These are phyloP conservation scores for Myrica gale DNA, from an alignment of 306 rosid species.

Conservation along the genomic window DNA sequence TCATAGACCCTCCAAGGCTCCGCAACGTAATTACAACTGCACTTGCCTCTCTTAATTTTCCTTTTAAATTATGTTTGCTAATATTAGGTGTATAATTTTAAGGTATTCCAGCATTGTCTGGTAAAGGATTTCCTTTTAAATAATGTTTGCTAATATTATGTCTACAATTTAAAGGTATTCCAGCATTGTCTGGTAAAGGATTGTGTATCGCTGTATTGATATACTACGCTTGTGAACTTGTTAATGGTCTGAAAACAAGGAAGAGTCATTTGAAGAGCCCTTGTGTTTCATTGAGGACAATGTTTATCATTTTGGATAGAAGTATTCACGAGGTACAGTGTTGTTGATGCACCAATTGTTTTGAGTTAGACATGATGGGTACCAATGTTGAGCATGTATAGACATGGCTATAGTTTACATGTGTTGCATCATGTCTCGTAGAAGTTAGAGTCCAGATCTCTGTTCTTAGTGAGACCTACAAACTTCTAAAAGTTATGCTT, in stretches of 20 bases:
- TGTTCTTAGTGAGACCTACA: background rate
- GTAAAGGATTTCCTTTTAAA: background rate
- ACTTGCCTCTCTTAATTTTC: conserved; percentile 13
- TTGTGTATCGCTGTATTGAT: background rate
- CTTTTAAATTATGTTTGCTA: background rate
- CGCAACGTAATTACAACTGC: conserved; percentile 63
- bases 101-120: background rate
- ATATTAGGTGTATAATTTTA: background rate
- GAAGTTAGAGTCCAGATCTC: background rate
- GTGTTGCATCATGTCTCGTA: background rate
- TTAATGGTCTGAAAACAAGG: background rate
- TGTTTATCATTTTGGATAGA: background rate
- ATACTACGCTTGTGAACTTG: background rate
- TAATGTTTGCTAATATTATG: no score
- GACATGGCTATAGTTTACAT: background rate
- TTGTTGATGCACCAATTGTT: background rate
- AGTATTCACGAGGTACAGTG: background rate
- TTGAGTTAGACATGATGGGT: background rate
- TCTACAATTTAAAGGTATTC: background rate
- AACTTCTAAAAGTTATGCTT: background rate
- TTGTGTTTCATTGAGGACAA: background rate
- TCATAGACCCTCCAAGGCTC: conserved; percentile 67
- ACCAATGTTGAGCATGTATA: background rate
- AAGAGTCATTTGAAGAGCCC: background rate
- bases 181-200: background rate